Base-by-base conservation (phyloP, 2,329 filamentous ascomycete genomes). In the Fusarium palustre region DNA sequence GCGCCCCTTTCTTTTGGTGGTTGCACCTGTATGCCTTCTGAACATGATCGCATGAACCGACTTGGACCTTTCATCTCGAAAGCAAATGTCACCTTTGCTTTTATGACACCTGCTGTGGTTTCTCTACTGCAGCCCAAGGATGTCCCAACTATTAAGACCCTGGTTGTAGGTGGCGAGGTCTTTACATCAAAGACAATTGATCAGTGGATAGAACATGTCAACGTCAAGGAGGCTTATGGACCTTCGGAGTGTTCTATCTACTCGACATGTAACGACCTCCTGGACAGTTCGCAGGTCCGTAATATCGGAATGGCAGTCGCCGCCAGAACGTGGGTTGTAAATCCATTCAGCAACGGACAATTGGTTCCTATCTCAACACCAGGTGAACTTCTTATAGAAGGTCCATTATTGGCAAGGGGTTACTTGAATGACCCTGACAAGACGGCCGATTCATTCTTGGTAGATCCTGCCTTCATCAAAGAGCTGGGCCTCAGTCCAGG, bases 321-420 rank as follows among this genome's bases (percentile, higher is more conserved):
- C 15, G 39, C n/a, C 25, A 33, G 20, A 13, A 36, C 30, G 9
- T 55, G 52, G 52, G 16, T 55, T 18, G 18, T 46, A 18, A 28
- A 46, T 16, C 52, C 52, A 33, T 34, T 15, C n/a, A 36, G 41
- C 6, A 18, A 34, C 24, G 30, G 30, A 28, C 52, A 36, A 28
- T 25, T 55, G 15, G 39, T 46, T 13, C 52, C 52, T 2, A 25
- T 55, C 7, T 41, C 38, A 25, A 34, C 20, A 28, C 52, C 30
- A 22, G 52, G 52, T n/a, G 52, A 55, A 39, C 52, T 55, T 16
- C 52, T 55, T 16, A 22, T 55, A 22, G 52, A 55, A 45, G 52
- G 52, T 10, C 52, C 52, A 0, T 30, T 46, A 3, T 31, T 55
- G 10, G 41, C 39, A 16, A 28, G 52, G 22, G 18, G 41, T 22